These are phyloP conservation scores for Pinus albicaulis DNA, from an alignment of 75 land plant species.

Conservation along the genomic window DNA sequence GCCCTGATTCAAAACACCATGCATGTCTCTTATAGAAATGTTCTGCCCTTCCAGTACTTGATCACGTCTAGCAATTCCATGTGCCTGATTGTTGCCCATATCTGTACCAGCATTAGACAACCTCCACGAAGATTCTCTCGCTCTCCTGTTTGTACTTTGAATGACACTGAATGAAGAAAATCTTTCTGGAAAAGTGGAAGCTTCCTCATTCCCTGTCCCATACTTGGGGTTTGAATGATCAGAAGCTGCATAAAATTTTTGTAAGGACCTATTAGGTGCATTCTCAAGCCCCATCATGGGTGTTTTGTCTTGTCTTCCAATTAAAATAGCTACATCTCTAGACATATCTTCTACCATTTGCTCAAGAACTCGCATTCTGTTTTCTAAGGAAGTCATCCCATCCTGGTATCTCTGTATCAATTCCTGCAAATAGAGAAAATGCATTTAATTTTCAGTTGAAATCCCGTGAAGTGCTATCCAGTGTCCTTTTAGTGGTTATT, in stretches of 20 bases:
- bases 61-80: constrained; percentile 38
- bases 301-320: constrained; percentile 43
- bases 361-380: constrained; percentile 87
- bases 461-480: background rate
- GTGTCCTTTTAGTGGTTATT: background rate
- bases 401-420: constrained; percentile 93
- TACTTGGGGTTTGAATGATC: constrained; percentile 51
- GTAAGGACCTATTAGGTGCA: constrained; percentile 33
- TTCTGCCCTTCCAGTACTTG: constrained; percentile 14
- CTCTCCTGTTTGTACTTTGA: constrained; percentile 29
- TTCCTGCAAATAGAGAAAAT: constrained; percentile 48
- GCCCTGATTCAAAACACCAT: constrained; percentile 21
- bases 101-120: constrained; percentile 40
- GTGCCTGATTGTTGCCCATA: constrained; percentile 51
- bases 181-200: constrained; percentile 43
- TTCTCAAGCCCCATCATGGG: constrained; percentile 45
- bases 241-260: constrained; percentile 49
- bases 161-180: constrained; percentile 30
- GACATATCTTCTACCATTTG: constrained; percentile 90
- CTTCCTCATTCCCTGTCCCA: constrained; percentile 41
- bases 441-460: background rate
- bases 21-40: constrained; percentile 31
- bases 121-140: constrained; percentile 53
- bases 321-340: constrained; percentile 51
- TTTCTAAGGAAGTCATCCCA: constrained; percentile 83